A percentile compares a stretch with the other conserved stretches of the same genome.
These are phyloP conservation scores for Trichosporon sp. DNA, from an alignment of 1,284 basidiomycete genomes.

Conservation along the genomic window DNA sequence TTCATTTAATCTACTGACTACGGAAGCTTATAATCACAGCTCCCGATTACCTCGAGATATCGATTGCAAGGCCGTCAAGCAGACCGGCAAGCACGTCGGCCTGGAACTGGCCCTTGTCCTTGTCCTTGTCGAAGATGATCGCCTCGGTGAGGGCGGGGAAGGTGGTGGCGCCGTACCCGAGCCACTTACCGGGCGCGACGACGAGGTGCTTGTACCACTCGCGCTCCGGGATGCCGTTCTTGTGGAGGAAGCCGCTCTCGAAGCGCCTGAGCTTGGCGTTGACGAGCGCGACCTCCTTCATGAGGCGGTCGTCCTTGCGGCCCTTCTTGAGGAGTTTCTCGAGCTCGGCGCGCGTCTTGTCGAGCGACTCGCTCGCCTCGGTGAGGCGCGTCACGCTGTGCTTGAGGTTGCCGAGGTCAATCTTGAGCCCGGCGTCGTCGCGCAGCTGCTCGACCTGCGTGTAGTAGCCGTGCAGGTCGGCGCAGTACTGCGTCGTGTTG, in stretches of 20 bases:
- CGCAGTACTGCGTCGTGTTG: conserved; percentile 70
- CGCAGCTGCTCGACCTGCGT: conserved; percentile 44
- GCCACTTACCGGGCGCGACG: conserved; percentile 84
- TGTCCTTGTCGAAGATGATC: conserved; percentile 64
- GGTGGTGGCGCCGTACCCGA: conserved; percentile 69
- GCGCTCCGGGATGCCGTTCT: conserved; percentile 68
- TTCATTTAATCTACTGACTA: background rate
- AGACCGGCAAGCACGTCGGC: conserved; percentile 60
- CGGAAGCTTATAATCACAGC: background rate
- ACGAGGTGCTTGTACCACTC: conserved; percentile 83
- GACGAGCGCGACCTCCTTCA: conserved; percentile 59
- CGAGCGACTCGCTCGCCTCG: conserved; percentile 56
- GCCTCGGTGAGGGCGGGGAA: conserved; percentile 79
- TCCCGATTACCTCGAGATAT: background rate
- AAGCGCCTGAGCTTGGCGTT: conserved; percentile 71
- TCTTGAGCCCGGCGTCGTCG: background rate
- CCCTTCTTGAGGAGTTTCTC: conserved; percentile 40
- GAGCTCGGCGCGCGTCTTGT: conserved; percentile 39
- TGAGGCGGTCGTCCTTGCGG: conserved; percentile 58
- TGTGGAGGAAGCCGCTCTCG: conserved; percentile 78
- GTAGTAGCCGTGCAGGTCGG: conserved; percentile 61
- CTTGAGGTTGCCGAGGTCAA: conserved; percentile 55
- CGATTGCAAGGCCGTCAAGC: conserved; percentile 55
- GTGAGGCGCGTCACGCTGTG: conserved; percentile 56
- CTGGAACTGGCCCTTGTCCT: conserved; percentile 61